Percentiles rank a stretch among this genome's conserved stretches.
phyloP scores from a whole-genome alignment of 768 basidiomycete genomes.

The Candolleomyces eurysporus region DNA sequence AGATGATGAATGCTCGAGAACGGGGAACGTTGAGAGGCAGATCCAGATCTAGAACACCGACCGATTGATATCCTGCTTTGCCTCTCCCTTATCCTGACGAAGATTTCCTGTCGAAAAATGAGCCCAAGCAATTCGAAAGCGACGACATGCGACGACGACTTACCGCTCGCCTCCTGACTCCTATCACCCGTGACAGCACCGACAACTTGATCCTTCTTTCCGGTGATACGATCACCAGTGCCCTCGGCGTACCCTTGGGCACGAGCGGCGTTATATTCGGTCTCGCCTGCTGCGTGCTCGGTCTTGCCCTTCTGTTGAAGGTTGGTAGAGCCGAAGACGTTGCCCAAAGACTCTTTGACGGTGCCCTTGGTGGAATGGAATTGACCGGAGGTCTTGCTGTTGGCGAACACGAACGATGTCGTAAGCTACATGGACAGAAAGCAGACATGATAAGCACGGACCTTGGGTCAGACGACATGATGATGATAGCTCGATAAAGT shows the following conservation, averaged over 20 bases:
- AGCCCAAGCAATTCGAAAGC: background rate
- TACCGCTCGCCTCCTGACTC: constrained; percentile 39
- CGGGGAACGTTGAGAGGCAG: background rate
- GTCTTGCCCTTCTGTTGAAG: constrained; percentile 45
- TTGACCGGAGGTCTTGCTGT: constrained; percentile 15
- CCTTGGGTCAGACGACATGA: no score
- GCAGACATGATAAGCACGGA: no score
- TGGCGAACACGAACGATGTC: background rate
- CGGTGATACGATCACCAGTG: constrained; percentile 36
- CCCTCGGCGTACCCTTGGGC: constrained; percentile 48
- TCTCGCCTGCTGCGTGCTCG: constrained; percentile 47
- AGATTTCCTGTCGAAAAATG: constrained; percentile 40
- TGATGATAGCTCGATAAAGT: no score
- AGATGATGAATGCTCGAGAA: no score
- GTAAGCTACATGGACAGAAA: no score
- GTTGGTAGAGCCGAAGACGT: constrained; percentile 39
- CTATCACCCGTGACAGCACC: constrained; percentile 50
- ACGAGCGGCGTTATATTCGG: constrained; percentile 44
- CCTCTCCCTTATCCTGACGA: constrained; percentile 48
- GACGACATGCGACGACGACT: background rate
- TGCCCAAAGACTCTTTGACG: constrained; percentile 32
- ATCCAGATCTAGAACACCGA: background rate
- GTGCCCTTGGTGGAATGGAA: constrained; percentile 24
- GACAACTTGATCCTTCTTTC: constrained; percentile 43
- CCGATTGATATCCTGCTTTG: constrained; percentile 14